Conservation (phyloP, 2,329 filamentous ascomycete species). For the Zasmidium citrigriseum region DNA sequence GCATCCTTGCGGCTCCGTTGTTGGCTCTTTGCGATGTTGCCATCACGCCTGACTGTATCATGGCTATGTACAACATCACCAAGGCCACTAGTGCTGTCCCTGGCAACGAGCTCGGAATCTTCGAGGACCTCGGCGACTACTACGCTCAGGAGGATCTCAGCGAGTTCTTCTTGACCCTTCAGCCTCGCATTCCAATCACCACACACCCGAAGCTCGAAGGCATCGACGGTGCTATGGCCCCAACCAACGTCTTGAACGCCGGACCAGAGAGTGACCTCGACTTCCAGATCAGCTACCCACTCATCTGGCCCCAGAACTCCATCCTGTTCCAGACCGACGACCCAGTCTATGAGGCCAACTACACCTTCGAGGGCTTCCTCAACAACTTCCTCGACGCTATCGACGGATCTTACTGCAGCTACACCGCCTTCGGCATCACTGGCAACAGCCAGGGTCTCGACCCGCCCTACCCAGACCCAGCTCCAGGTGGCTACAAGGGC, state of each 20-base stretch:
- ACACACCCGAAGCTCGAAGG: slow-evolving; percentile 30
- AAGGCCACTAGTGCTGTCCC: slow-evolving; percentile 37
- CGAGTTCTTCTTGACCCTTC: slow-evolving; percentile 46
- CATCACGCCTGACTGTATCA: slow-evolving; percentile 46
- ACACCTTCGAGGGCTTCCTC: slow-evolving; percentile 37
- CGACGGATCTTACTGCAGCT: slow-evolving; percentile 55
- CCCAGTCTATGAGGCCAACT: slow-evolving; percentile 37
- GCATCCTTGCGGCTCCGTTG: slow-evolving; percentile 11
- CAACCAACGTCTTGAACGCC: slow-evolving; percentile 45
- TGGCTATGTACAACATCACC: slow-evolving; percentile 46
- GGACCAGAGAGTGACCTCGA: slow-evolving; percentile 53
- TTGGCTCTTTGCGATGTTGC: slow-evolving; percentile 22
- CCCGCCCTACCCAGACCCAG: slow-evolving; percentile 47
- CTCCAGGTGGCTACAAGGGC: slow-evolving; percentile 45
- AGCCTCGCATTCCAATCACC: slow-evolving; percentile 23
- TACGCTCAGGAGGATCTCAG: slow-evolving; percentile 49
- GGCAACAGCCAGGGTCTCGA: slow-evolving; percentile 52
- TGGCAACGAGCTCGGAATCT: slow-evolving; percentile 50
- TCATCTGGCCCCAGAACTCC: slow-evolving; percentile 54
- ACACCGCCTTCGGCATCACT: slow-evolving; percentile 34
- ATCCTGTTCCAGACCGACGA: slow-evolving; percentile 52
- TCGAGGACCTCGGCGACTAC: slow-evolving; percentile 43
- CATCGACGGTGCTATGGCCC: slow-evolving; percentile 26
- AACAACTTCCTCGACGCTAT: slow-evolving; percentile 51
- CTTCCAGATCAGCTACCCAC: slow-evolving; percentile 52